Evolutionary conservation across 2,329 filamentous ascomycete genomes (phyloP).

Genomic region (Fusarium scirpi): DNA sequence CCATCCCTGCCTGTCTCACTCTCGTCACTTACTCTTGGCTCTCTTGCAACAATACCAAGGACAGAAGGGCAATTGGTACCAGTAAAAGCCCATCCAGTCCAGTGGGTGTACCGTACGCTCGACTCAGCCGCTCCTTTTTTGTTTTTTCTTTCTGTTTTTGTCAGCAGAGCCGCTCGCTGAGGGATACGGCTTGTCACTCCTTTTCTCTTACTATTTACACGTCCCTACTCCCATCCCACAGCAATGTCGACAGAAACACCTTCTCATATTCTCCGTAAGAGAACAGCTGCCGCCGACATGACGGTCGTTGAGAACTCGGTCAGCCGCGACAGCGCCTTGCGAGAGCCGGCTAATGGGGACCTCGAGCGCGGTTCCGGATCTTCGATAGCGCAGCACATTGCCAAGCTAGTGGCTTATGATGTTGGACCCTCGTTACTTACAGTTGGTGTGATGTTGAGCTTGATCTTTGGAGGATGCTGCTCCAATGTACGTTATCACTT

Average conservation of each 20-base stretch:
- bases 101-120: not conserved
- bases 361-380: conserved; percentile 30
- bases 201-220: conserved; percentile 26
- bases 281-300: conserved; percentile 42
- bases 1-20: not conserved
- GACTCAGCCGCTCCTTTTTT: conserved; percentile 14
- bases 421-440: conserved; percentile 60
- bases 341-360: conserved; percentile 17
- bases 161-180: conserved; percentile 31
- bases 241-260: conserved; percentile 28
- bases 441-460: conserved; percentile 75
- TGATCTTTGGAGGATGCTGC: conserved; percentile 97
- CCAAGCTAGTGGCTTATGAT: conserved; percentile 40
- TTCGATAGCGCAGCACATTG: conserved; percentile 41
- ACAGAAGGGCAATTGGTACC: conserved; percentile 1
- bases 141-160: conserved; percentile 13
- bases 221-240: conserved; percentile 16
- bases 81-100: not conserved
- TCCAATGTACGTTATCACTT: conserved; percentile 75
- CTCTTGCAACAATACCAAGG: conserved; percentile 34
- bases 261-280: conserved; percentile 40
- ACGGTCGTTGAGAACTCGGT: conserved; percentile 26
- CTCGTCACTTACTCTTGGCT: conserved; percentile 14
- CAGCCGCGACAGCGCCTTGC: conserved; percentile 20
- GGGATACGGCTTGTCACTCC: conserved; percentile 20